Percentiles rank a stretch among this genome's conserved stretches.
These are phyloP conservation scores for Apophysomyces sp. DNA, from an alignment of 371 early-diverging fungal genomes.

Conservation along the genomic window DNA sequence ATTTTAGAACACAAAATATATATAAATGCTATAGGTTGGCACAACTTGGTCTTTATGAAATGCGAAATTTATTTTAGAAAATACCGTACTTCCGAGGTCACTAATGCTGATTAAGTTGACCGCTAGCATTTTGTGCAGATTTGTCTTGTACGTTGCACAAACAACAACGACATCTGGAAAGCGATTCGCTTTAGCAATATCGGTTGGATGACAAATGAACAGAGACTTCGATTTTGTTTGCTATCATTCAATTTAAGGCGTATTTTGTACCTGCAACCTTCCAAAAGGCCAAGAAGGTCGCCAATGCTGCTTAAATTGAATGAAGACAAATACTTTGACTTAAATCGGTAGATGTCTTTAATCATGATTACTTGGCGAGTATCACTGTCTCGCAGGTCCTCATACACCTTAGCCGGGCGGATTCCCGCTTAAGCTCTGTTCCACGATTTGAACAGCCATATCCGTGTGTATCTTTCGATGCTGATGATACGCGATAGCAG, in stretches of 20 bases:
- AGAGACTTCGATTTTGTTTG: background rate
- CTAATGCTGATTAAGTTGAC: constrained; percentile 59
- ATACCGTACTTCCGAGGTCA: constrained; percentile 15
- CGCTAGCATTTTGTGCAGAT: constrained; percentile 53
- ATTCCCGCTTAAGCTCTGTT: background rate
- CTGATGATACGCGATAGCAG: background rate
- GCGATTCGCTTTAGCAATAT: background rate
- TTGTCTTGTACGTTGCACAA: constrained; percentile 40
- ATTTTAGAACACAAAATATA: too few relatives aligned
- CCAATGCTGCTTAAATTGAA: background rate
- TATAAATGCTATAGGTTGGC: too few relatives aligned
- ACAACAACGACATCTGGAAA: constrained; percentile 22
- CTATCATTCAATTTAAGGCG: background rate
- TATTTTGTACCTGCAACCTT: background rate
- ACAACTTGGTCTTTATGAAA: too few relatives aligned
- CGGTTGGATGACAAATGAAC: background rate
- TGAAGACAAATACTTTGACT: background rate
- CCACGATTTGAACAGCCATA: background rate
- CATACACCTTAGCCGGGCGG: background rate
- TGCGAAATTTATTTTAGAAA: too few relatives aligned
- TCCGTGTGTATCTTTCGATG: background rate
- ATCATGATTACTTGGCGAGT: background rate
- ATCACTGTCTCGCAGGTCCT: background rate
- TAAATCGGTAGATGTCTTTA: background rate
- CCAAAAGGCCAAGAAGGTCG: background rate